A percentile compares a stretch with the other conserved stretches of the same genome.
These are phyloP conservation scores for Torulaspora pretoriensis DNA, from an alignment of 1,139 yeast species.

Conservation along the genomic window DNA sequence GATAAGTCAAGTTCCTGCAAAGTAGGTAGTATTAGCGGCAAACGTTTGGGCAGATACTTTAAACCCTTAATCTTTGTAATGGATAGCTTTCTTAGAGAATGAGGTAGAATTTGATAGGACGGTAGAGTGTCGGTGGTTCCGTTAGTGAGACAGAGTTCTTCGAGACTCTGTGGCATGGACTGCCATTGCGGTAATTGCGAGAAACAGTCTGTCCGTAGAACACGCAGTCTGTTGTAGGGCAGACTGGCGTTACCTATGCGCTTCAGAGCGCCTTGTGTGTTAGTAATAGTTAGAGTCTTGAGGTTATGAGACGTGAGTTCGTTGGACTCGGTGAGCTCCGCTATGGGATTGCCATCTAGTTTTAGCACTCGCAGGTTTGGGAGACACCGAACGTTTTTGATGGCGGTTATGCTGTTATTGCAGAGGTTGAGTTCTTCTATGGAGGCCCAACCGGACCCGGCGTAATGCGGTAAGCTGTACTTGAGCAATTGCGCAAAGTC, in stretches of 20 bases:
- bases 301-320: slow-evolving; percentile 1
- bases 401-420: slow-evolving; percentile 22
- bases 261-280: slow-evolving; percentile 5
- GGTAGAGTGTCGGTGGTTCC: slow-evolving; percentile 11
- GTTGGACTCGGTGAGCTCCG: slow-evolving; percentile 11
- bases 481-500: slow-evolving; percentile 23
- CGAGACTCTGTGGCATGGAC: slow-evolving; percentile 9
- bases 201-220: slow-evolving; percentile 9
- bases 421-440: slow-evolving; percentile 27
- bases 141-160: slow-evolving; percentile 9
- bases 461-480: slow-evolving; percentile 8
- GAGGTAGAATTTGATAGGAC: slow-evolving; percentile 10
- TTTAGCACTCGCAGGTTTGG: slow-evolving; percentile 19
- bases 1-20: slow-evolving; percentile 11
- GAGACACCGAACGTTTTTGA: slow-evolving; percentile 21
- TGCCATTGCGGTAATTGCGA: slow-evolving; percentile 3
- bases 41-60: slow-evolving; percentile 6
- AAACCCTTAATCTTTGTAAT: slow-evolving; percentile 9
- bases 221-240: slow-evolving; percentile 11
- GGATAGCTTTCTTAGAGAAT: slow-evolving; percentile 9
- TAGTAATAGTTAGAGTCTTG: slow-evolving; percentile 7
- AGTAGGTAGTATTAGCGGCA: slow-evolving; percentile 9
- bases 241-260: slow-evolving; percentile 2
- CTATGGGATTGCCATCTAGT: slow-evolving; percentile 28
- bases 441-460: slow-evolving; percentile 21